Conservation (phyloP, 495 filamentous ascomycete species). For the Entonaema liquescens region DNA sequence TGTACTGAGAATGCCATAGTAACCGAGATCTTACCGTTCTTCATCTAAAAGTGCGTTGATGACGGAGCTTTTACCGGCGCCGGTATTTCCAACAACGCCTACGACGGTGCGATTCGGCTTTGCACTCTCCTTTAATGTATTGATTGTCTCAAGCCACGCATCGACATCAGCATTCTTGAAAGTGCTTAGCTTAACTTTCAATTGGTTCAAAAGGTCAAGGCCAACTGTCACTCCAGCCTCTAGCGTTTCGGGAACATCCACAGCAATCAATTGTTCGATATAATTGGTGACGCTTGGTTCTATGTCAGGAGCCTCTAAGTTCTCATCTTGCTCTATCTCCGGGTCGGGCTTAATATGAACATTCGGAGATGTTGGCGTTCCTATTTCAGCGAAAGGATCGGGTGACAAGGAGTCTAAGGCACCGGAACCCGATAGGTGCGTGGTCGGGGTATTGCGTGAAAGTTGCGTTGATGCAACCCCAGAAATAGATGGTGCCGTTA, state of each 20-base stretch:
- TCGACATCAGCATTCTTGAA: slow-evolving; percentile 19
- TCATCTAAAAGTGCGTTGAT: slow-evolving; percentile 70
- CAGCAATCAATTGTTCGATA: slow-evolving; percentile 15
- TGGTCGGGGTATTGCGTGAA: neutral
- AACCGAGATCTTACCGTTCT: slow-evolving; percentile 45
- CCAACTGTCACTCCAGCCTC: slow-evolving; percentile 46
- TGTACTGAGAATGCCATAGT: neutral
- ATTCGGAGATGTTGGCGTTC: neutral
- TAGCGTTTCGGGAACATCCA: slow-evolving; percentile 33
- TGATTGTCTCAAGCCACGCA: slow-evolving; percentile 57
- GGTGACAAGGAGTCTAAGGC: neutral
- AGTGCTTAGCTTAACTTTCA: slow-evolving; percentile 18
- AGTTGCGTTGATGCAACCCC: neutral
- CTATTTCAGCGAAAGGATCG: neutral
- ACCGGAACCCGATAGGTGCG: neutral
- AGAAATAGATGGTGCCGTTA: neutral
- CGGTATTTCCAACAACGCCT: slow-evolving; percentile 67
- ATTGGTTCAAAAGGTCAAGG: slow-evolving; percentile 37
- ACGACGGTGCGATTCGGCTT: slow-evolving; percentile 56
- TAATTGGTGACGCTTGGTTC: neutral
- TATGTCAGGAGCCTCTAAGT: neutral
- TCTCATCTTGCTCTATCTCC: neutral
- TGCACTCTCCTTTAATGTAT: slow-evolving; percentile 36
- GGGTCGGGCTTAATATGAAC: neutral
- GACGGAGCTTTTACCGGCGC: slow-evolving; percentile 67